phyloP scores from a whole-genome alignment of 805 yeast species.

The Cyberlindnera mrakii region DNA sequence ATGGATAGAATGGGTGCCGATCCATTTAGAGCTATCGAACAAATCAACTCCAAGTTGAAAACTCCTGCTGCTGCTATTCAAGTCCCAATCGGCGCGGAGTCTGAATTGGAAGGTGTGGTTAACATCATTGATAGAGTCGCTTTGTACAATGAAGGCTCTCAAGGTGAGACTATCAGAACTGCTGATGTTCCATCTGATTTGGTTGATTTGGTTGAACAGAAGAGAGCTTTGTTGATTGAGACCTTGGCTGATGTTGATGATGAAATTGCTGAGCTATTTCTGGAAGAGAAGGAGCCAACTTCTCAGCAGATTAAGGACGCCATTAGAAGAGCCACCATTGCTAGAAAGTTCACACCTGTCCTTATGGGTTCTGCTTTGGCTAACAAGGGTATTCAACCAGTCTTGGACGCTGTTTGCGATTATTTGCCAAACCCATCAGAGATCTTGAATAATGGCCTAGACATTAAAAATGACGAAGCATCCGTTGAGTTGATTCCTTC shows the following conservation, averaged over 20 bases:
- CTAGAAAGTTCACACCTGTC: conserved; percentile 97
- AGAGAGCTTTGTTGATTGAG: conserved; percentile 79
- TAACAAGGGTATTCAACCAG: conserved; percentile 92
- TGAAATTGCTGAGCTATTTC: conserved; percentile 86
- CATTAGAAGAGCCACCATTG: conserved; percentile 92
- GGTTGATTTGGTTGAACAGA: conserved; percentile 80
- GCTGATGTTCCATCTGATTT: conserved; percentile 74
- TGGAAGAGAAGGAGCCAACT: conserved; percentile 87
- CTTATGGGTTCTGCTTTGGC: conserved; percentile 98
- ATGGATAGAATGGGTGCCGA: conserved; percentile 99
- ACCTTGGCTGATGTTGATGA: conserved; percentile 98
- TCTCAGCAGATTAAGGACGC: conserved; percentile 80
- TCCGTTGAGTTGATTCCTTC: conserved; percentile 74
- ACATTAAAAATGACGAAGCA: conserved; percentile 55
- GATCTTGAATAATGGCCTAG: conserved; percentile 84
- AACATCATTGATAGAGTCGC: conserved; percentile 87
- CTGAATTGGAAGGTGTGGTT: conserved; percentile 79
- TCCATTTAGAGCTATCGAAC: conserved; percentile 93
- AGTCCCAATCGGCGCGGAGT: conserved; percentile 95
- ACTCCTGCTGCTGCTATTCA: conserved; percentile 97
- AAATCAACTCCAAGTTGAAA: conserved; percentile 78
- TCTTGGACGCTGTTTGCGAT: conserved; percentile 92
- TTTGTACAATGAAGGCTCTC: conserved; percentile 80
- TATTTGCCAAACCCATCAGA: conserved; percentile 95
- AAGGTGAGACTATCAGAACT: conserved; percentile 75